A percentile compares a stretch with the other conserved stretches of the same genome.
phyloP scores from a whole-genome alignment of 257 asterid genomes.

The Ophiorrhiza pumila region DNA sequence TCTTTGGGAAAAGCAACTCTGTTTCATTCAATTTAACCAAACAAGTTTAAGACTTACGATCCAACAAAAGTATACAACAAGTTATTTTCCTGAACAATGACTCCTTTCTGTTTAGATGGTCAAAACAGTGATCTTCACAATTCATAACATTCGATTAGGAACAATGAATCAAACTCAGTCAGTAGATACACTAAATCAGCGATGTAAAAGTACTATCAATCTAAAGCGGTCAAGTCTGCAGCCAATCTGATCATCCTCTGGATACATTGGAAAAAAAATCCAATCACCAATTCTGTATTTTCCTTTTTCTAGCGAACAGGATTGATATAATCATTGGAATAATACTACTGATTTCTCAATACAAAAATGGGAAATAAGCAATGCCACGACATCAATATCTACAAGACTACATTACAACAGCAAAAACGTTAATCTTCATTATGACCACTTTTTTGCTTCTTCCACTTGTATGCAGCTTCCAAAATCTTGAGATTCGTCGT shows the following conservation, averaged over 20 bases:
- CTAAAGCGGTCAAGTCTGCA: neutral
- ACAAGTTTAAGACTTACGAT: too few relatives aligned
- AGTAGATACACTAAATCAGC: neutral
- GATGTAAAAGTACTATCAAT: neutral
- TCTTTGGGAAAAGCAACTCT: too few relatives aligned
- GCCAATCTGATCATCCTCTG: neutral
- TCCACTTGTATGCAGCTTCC: constrained; percentile 95
- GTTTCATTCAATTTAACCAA: too few relatives aligned
- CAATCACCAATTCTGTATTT: neutral
- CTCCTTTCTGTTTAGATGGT: too few relatives aligned
- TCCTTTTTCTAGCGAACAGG: neutral
- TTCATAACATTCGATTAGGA: too few relatives aligned
- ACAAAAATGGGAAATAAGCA: neutral
- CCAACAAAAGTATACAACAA: too few relatives aligned
- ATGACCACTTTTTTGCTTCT: constrained; percentile 58
- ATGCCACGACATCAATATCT: constrained; percentile 4
- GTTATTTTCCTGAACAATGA: too few relatives aligned
- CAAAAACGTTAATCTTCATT: constrained; percentile 41
- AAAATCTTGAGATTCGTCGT: constrained; percentile 66
- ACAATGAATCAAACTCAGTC: neutral
- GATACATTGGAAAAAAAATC: neutral
- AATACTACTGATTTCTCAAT: neutral
- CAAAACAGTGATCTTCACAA: too few relatives aligned
- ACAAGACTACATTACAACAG: neutral
- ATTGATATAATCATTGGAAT: neutral